Evolutionary conservation across 164 flowering plant genomes (phyloP).

Genomic region (Pachysandra terminalis): DNA sequence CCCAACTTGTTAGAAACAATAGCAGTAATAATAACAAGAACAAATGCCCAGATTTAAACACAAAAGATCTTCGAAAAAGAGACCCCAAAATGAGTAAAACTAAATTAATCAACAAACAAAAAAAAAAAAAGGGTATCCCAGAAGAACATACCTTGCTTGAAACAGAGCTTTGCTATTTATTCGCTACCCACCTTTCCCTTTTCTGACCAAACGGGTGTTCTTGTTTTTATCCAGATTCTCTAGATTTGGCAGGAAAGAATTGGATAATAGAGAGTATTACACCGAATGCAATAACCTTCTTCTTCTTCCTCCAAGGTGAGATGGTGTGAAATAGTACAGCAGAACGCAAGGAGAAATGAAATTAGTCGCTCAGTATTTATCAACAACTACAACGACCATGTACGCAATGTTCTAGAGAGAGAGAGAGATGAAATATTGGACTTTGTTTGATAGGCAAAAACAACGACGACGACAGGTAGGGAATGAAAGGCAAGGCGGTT

Average conservation of each 20-base stretch:
- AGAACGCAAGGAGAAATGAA: slow-evolving; percentile 5
- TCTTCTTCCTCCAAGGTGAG: too few relatives aligned
- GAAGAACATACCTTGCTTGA: not conserved
- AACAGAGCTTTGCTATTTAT: not conserved
- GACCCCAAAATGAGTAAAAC: not conserved
- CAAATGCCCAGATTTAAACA: slow-evolving; percentile 3
- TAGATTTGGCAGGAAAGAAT: slow-evolving; percentile 15
- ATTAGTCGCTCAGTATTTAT: slow-evolving; percentile 26
- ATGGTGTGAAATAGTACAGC: too few relatives aligned
- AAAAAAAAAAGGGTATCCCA: too few relatives aligned
- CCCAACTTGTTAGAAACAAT: slow-evolving; percentile 4
- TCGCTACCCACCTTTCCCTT: not conserved
- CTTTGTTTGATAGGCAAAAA: not conserved
- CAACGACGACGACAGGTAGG: slow-evolving; percentile 21
- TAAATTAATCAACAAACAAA: not conserved
- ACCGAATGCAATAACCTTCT: not conserved
- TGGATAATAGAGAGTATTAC: not conserved
- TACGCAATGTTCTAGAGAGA: too few relatives aligned
- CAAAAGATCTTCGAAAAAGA: not conserved
- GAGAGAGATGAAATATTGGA: not conserved
- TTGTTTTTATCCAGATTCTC: slow-evolving; percentile 11
- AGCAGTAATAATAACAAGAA: not conserved
- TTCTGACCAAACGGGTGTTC: slow-evolving; percentile 20
- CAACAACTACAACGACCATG: slow-evolving; percentile 6
- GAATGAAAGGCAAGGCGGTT: slow-evolving; percentile 25